Evolutionary conservation across 345 rosid species (phyloP).

Genomic region (Cardamine resedifolia): DNA sequence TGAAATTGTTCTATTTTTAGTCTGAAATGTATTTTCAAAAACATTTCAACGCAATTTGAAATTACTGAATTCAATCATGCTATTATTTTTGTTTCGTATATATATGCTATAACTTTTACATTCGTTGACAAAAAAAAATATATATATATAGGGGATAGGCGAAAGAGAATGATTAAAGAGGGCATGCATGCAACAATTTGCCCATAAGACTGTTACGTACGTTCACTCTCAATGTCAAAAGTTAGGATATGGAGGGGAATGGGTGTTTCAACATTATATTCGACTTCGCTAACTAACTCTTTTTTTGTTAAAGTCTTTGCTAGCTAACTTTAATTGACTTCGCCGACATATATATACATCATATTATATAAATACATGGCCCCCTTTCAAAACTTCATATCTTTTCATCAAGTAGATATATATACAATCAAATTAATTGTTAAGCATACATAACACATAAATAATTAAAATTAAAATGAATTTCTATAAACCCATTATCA

Average conservation of each 20-base stretch:
- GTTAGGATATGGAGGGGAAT: constrained; percentile 32
- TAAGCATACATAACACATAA: not conserved
- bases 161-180: constrained; percentile 10
- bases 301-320: too few species aligned
- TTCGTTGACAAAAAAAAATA: not conserved
- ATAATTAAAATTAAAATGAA: too few species aligned
- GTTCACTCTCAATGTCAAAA: constrained; percentile 26
- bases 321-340: constrained; percentile 26
- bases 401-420: not conserved
- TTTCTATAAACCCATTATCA: not conserved
- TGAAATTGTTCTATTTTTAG: not conserved
- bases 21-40: not conserved
- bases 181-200: constrained; percentile 31
- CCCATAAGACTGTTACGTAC: constrained; percentile 24
- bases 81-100: not conserved
- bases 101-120: not conserved
- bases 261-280: constrained; percentile 11
- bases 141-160: not conserved
- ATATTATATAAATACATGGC: not conserved
- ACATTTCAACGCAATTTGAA: not conserved
- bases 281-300: too few species aligned
- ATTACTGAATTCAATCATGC: not conserved
- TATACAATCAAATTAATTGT: not conserved
- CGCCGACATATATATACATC: constrained; percentile 23
- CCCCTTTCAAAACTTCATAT: constrained; percentile 8